Base-by-base conservation (phyloP, 306 rosid genomes). In the Pyrus pyrifolia region DNA sequence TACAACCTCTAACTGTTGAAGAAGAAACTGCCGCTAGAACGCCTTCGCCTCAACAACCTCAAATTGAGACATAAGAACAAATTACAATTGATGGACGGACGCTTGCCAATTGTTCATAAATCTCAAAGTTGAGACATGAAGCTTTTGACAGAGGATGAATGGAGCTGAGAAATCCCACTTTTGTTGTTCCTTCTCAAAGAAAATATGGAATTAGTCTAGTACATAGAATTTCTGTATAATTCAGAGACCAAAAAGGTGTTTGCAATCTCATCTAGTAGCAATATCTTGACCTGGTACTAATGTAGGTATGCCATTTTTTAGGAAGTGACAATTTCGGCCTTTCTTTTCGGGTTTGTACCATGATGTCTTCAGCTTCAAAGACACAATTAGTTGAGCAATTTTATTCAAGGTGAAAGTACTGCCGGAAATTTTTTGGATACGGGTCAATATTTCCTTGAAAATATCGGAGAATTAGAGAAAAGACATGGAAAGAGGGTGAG, bases 1-100 rank as follows among this genome's bases (percentile, higher is more conserved):
- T 70, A 79, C 81, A 85, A 81, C 84, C 85, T 52, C 83, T 77
- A 87, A 83, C 73, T 67, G 91, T 67, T 38, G 81, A 70, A 79
- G 81, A 70, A 79, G 98, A 91, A 85, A 59, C 85, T 8, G 75
- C 86, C 22, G 33, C 76, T 44, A 42, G 84, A 59, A 78, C 69
- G 31, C 85, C 85, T 29, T 73, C 77, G 33, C 23, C 83, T 29
- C 83, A 72, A 83, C 81, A 86, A 81, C 84, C 83, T 52, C 81
- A 78, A 87, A 83, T 73, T 70, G 91, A 75, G 75, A 27, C 65
- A 19, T 8, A 65, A 65, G 69, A 69, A 65, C 59, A 17, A 30
- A 4, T 52, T 0, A 25, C 45, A 62, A 10, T 67, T 31, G 45
- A 45, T 46, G 19, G 45, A 42, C 11, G 38, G 46, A 60, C 18